Evolutionary conservation across 1,284 basidiomycete species (phyloP), one percentile per base, ranked within the genome.

Genomic region (Sanghuangporus weigelae): DNA sequence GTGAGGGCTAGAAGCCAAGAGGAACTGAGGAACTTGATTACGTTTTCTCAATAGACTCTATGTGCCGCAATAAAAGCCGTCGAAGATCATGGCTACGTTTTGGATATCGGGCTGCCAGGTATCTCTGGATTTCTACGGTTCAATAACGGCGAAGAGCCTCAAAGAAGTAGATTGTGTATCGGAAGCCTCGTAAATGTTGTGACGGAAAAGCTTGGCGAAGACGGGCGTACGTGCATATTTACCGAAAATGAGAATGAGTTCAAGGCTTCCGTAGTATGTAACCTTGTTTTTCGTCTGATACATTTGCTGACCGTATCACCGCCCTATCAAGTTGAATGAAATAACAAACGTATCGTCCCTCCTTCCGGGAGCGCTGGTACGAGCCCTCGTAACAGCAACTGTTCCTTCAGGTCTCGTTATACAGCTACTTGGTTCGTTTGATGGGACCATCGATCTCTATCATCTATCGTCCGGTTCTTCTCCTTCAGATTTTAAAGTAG

Each of bases 31-130:
- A 3, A 31, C 26, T 46, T 42, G 57, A 49, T 63, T 56, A 71
- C 59, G 69, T 63, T 49, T 39, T n/a, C 39, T 48, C 59, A 3
- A 68, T 46, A 93, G 90, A 84, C 84, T 16, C 71, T 97, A 59
- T 84, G 89, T 0, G 92, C 87, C 10, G 85, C 91, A 53, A 81
- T 98, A 36, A 87, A 90, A 74, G 93, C 90, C 70, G 78, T 92
- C 39, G 97, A 99, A 77, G 97, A 99, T 71, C 94, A 98, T 75
- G 96, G 96, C 0, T 98, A 96, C 76, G 84, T 90, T 60, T 81
- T 99, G 21, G 92, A 96, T 68, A 78, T 96, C 40, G 97, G 97
- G 0, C 71, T 96, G 21, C 73, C 84, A 11, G 84, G 86, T 38
- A 74, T 89, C 35, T 86, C 91, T 61, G 93, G 92, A 23, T 96